Evolutionary conservation across 192 early-diverging fungal genomes (phyloP).

Genomic region (Umbelopsis isabellina): DNA sequence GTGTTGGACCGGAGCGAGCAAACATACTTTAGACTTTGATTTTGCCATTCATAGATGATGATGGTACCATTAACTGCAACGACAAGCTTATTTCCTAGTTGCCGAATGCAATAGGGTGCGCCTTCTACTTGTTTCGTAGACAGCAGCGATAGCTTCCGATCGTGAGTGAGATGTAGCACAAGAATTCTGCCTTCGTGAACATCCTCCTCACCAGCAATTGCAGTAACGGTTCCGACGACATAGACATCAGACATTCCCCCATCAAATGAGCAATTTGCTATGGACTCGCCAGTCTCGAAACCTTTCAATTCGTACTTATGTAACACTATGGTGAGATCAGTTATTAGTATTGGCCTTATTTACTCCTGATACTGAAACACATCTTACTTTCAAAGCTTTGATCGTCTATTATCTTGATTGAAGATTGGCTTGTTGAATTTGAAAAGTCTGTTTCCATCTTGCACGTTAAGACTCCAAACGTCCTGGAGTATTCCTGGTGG

Average conservation of each 20-base stretch:
- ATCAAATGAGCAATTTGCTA: conserved; percentile 48
- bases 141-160: conserved; percentile 55
- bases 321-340: conserved; percentile 38
- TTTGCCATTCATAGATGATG: conserved; percentile 7
- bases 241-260: conserved; percentile 55
- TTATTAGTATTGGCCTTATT: no score
- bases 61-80: conserved; percentile 68
- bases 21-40: conserved; percentile 16
- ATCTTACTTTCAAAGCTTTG: conserved; percentile 72
- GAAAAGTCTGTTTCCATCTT: conserved; percentile 27
- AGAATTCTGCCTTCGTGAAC: conserved; percentile 76
- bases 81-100: conserved; percentile 69
- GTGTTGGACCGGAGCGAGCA: conserved; percentile 57
- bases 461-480: conserved; percentile 73
- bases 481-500: conserved; percentile 55
- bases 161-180: conserved; percentile 55
- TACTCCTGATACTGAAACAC: neutral
- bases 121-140: conserved; percentile 56
- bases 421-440: conserved; percentile 25
- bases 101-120: conserved; percentile 62
- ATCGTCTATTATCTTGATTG: conserved; percentile 67
- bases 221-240: conserved; percentile 71
- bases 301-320: conserved; percentile 50
- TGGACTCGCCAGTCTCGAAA: conserved; percentile 47
- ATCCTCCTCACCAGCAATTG: conserved; percentile 65